Base-by-base conservation (phyloP, 176 grass and related monocot species). In the Ananas comosus region DNA sequence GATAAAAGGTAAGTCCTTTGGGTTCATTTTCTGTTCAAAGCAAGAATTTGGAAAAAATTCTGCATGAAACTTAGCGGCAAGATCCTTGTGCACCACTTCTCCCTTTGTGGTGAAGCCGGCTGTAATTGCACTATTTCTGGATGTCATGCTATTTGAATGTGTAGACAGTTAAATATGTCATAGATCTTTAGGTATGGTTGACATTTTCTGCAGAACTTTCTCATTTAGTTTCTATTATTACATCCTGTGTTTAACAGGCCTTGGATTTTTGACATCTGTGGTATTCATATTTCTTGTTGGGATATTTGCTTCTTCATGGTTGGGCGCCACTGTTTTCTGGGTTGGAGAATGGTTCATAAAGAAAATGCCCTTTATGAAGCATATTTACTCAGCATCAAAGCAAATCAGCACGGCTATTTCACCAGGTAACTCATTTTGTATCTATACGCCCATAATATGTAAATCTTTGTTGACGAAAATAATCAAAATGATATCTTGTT, bases 321-420 rank as follows among this genome's bases (percentile, higher is more conserved):
- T 99, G 27, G 95, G 95, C 51, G 74, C 95, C 64, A 86, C 95
- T 58, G 78, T 99, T 53, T 90, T 99, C 70, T 99, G 95, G 95
- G 63, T 99, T 74, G 95, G 95, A 68, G 95, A 99, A 65, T 96
- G 87, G 87, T 82, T 96, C 72, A 96, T 96, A 70, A 96, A 90
- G 85, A 96, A 87, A 78, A 91, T 96, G 87, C 91, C 91, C 47
- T 91, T 96, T 83, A 85, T 90, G 72, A 84, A 85, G 48, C 87
- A 96, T 72, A 88, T 96, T 78, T 99, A 99, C 80, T 94, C 95
- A 3, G 95, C 95, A 58, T 99, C 95, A 69, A 99, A 99, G 66
- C 95, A 99, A 90, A 91, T 99, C 63, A 99, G 95, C 73, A 94
- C 95, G 82, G 95, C 95, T 5, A 94, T 99, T 77, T 94, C 95